Base-by-base conservation (phyloP, 2,329 filamentous ascomycete genomes). In the Xylaria sp. region DNA sequence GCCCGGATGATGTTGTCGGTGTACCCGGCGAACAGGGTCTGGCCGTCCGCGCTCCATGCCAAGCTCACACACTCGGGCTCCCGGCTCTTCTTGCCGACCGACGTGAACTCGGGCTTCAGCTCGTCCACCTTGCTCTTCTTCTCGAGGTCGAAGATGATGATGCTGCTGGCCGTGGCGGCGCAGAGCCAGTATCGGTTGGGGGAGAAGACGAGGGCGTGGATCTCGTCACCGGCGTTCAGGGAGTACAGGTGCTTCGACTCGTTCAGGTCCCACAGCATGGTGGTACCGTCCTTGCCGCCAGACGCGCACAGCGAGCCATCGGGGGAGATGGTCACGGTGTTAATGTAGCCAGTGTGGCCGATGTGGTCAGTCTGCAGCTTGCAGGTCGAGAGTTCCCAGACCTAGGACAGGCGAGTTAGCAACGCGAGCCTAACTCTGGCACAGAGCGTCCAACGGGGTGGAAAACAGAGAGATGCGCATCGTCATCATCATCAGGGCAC, bases 111-210 rank as follows among this genome's bases (percentile, higher is more conserved):
- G 69, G 93, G 93, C 89, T 96, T 97, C 79, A 99, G 88, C 88
- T 97, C 94, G 73, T 97, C 93, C 75, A 97, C 93, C 90, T 97
- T 97, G 89, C 89, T 95, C 92, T 99, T 99, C 92, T 99, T 99
- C 91, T 99, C 94, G 69, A 99, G 88, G 76, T 99, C 94, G 83
- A 99, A 99, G 86, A 99, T 97, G 87, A 97, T 97, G 87, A 99
- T 97, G 86, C 87, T 92, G 82, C 86, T 91, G 75, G 91, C 86
- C 64, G 94, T 99, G 76, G 94, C 94, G 75, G 94, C 94, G 87
- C 94, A 99, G 70, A 99, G 89, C 94, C 94, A 99, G 91, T 99
- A 99, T 79, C 94, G 90, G 91, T 99, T 99, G 76, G 94, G 94
- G 65, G 94, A 97, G 91, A 99, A 99, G 79, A 97, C 94, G 69